Evolutionary conservation across 352 stramenopile species (phyloP).

Genomic region (Blastocystis sp.): DNA sequence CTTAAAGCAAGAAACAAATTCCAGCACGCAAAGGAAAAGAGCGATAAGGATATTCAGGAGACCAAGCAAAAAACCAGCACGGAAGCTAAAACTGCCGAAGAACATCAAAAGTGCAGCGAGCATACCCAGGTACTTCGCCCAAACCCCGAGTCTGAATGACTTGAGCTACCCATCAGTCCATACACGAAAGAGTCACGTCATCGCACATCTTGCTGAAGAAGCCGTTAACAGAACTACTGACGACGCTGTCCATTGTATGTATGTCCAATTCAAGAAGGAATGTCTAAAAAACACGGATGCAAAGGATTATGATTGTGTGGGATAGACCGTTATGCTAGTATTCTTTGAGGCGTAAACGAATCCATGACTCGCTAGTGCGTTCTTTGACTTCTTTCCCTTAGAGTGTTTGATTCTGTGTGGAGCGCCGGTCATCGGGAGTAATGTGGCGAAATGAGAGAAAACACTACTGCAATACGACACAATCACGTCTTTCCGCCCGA

Average conservation of each 20-base stretch:
- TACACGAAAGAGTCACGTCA: conserved; percentile 3
- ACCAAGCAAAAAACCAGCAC: background rate
- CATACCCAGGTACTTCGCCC: conserved; percentile 52
- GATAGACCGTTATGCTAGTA: conserved; percentile 35
- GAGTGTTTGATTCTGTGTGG: too few species aligned
- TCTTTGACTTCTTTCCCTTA: too few species aligned
- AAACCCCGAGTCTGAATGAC: conserved; percentile 36
- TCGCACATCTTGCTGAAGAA: conserved; percentile 56
- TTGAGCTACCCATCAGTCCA: conserved; percentile 41
- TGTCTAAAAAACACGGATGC: conserved; percentile 15
- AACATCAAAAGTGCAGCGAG: conserved; percentile 28
- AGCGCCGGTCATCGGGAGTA: too few species aligned
- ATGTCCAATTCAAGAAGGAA: background rate
- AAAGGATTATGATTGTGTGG: background rate
- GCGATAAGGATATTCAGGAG: conserved; percentile 29
- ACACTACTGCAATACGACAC: background rate
- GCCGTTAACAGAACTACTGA: conserved; percentile 5
- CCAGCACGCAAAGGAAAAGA: conserved; percentile 3
- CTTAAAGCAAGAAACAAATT: conserved; percentile 15
- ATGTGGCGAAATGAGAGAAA: background rate
- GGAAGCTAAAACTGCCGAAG: conserved; percentile 12
- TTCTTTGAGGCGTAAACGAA: conserved; percentile 5
- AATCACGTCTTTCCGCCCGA: background rate
- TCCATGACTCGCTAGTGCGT: background rate
- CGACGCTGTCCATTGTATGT: conserved; percentile 38